These are phyloP conservation scores for Saccharomyces hybrid DNA, from an alignment of 1,139 yeast species.

Conservation along the genomic window DNA sequence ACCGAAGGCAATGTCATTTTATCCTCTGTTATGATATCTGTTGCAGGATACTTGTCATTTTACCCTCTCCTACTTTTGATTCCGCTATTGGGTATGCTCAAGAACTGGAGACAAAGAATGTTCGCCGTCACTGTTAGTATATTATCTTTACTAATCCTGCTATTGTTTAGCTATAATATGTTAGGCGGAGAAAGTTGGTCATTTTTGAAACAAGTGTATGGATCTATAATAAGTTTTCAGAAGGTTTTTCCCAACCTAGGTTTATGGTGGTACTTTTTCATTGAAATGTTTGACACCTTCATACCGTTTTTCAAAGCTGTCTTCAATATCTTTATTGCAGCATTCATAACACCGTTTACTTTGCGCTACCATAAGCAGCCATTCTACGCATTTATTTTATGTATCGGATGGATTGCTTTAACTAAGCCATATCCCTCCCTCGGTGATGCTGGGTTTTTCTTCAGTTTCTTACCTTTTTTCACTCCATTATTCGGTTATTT, in stretches of 20 bases:
- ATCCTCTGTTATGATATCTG: constrained; percentile 49
- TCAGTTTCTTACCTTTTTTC: constrained; percentile 55
- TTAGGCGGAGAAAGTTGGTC: neutral
- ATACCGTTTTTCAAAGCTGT: constrained; percentile 74
- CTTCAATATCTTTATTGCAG: constrained; percentile 67
- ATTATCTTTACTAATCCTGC: constrained; percentile 31
- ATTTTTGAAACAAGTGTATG: neutral
- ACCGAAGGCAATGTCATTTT: constrained; percentile 35
- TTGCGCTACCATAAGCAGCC: constrained; percentile 59
- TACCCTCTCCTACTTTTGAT: constrained; percentile 52
- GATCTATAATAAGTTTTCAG: constrained; percentile 45
- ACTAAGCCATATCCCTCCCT: constrained; percentile 82
- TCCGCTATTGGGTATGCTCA: constrained; percentile 42
- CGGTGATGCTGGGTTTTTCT: constrained; percentile 71
- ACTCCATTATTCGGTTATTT: constrained; percentile 38
- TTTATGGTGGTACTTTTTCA: constrained; percentile 96
- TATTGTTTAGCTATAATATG: constrained; percentile 35
- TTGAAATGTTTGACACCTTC: constrained; percentile 89
- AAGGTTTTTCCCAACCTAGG: constrained; percentile 69
- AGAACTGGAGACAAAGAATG: constrained; percentile 6
- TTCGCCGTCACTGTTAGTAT: constrained; percentile 14
- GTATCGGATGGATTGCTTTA: constrained; percentile 59
- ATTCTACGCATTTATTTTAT: constrained; percentile 56
- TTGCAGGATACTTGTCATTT: constrained; percentile 57
- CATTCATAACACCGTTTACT: constrained; percentile 68